Base-by-base conservation (phyloP, 148 eudicot species). In the Limonium bicolor region DNA sequence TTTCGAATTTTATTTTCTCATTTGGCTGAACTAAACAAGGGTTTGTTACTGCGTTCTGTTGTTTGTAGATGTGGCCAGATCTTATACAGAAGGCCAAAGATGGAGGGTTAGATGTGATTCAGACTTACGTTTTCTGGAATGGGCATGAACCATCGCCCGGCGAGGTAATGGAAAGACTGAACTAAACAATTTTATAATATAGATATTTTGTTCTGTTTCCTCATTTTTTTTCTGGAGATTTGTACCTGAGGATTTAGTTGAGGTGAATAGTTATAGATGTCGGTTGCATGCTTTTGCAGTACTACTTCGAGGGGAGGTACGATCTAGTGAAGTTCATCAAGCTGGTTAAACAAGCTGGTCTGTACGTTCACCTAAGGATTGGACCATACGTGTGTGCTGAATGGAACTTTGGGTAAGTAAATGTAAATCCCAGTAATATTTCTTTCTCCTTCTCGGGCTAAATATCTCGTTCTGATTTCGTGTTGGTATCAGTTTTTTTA, bases 361-460 rank as follows among this genome's bases (percentile, higher is more conserved):
- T 85, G 3, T 74, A 74, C 72, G 86, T 66, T 66, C 78, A 80
- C 70, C 81, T 85, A 50, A 77, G 95, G 68, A 61, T 85, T 69
- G 95, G 92, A 12, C 95, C 95, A 29, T 85, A 85, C 77, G 83
- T 73, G 62, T 85, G 92, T 74, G 95, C 92, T 50, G 95, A 85
- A 61, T 85, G 95, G 95, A 85, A 85, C 50, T 85, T 85, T 67
- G 95, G 95, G 95, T 85, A 74, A n/a, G n/a, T n/a, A n/a, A n/a
- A n/a, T n/a, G n/a, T n/a, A n/a, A n/a, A n/a, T n/a, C n/a, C n/a
- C n/a, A n/a, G n/a, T n/a, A n/a, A n/a, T n/a, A 72, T 66, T 50
- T 10, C 21, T 42, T 20, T 8, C 28, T 32, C 21, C 54, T 55
- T 32, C n/a, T 6, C 0, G 7, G 6, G 9, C 17, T 35, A 35